These are phyloP conservation scores for Glaciozyma antarctica DNA, from an alignment of 768 basidiomycete species.

Conservation along the genomic window DNA sequence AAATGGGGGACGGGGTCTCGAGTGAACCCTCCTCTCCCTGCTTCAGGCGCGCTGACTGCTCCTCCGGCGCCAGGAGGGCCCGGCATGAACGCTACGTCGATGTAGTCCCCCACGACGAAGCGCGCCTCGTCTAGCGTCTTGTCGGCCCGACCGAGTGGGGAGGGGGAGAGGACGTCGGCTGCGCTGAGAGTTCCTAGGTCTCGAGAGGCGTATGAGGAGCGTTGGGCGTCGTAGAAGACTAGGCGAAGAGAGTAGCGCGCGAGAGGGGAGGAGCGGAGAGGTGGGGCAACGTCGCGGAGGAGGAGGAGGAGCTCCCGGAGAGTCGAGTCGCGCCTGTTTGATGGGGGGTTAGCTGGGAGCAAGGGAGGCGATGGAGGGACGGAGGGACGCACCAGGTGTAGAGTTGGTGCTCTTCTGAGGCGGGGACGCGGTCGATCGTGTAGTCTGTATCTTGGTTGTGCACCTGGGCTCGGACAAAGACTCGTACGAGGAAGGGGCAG, in stretches of 20 bases:
- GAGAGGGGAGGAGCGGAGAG: constrained; percentile 6
- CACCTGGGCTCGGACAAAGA: constrained; percentile 16
- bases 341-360: neutral
- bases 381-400: constrained; percentile 29
- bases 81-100: constrained; percentile 18
- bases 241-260: constrained; percentile 30
- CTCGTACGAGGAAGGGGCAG: constrained; percentile 31
- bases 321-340: constrained; percentile 26
- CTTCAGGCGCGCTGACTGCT: no score
- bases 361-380: neutral
- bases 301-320: constrained; percentile 29
- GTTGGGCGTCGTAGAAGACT: constrained; percentile 29
- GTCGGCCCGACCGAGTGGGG: neutral
- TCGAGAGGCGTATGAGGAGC: neutral
- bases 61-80: neutral
- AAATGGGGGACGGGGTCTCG: no score
- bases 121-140: constrained; percentile 21
- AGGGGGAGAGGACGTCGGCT: constrained; percentile 14
- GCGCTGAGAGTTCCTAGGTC: constrained; percentile 22
- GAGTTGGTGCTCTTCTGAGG: constrained; percentile 21
- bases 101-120: constrained; percentile 25
- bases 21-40: neutral
- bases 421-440: neutral
- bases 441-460: constrained; percentile 21
- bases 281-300: constrained; percentile 22